These are phyloP conservation scores for Elaeis oleifera DNA, from an alignment of 202 grass and related monocot genomes.

Conservation along the genomic window DNA sequence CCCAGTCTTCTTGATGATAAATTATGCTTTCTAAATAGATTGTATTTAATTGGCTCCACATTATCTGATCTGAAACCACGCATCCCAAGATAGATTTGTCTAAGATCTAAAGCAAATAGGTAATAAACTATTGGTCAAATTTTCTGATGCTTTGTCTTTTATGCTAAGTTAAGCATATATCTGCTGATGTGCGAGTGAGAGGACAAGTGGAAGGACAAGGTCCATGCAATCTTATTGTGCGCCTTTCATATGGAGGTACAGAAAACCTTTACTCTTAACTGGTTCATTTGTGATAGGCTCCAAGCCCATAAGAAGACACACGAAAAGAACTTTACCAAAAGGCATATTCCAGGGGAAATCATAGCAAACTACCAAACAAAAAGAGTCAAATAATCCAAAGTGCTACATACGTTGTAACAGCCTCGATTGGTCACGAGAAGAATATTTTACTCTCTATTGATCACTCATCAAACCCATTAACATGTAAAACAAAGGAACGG, in stretches of 20 bases:
- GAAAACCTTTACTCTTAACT: neutral
- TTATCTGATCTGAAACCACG: too few relatives aligned
- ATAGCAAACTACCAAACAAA: conserved; percentile 9
- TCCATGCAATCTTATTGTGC: conserved; percentile 1
- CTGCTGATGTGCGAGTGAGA: neutral
- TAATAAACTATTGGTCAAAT: neutral
- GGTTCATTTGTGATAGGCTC: too few relatives aligned
- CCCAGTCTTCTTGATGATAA: too few relatives aligned
- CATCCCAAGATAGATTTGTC: conserved; percentile 4
- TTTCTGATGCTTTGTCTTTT: neutral
- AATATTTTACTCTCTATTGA: conserved; percentile 33
- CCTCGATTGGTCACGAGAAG: conserved; percentile 36
- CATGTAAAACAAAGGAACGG: neutral
- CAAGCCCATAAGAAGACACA: too few relatives aligned
- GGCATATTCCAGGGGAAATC: neutral
- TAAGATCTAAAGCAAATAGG: conserved; percentile 9
- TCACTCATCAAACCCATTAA: conserved; percentile 11
- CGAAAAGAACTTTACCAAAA: conserved; percentile 11
- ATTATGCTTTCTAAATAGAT: too few relatives aligned
- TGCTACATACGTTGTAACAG: conserved; percentile 12
- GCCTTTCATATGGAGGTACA: neutral
- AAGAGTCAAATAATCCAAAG: conserved; percentile 26
- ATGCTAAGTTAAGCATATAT: neutral
- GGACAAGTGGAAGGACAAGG: conserved; percentile 1
- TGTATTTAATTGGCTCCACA: too few relatives aligned